These are phyloP conservation scores for Globisporangium recalcitrans DNA, from an alignment of 352 stramenopile species.

Conservation along the genomic window DNA sequence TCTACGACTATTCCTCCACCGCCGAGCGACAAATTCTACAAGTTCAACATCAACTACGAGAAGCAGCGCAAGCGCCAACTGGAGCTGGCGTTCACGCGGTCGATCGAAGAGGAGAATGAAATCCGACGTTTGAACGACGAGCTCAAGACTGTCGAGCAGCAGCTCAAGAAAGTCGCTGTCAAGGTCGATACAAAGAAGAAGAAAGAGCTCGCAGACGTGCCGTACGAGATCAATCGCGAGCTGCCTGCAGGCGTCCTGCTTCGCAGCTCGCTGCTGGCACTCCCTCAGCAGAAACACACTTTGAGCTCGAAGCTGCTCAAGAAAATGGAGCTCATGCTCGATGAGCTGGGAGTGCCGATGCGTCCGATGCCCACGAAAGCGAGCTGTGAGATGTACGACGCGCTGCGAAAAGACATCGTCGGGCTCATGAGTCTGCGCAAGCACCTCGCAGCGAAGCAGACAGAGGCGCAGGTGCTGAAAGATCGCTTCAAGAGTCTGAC, in stretches of 20 bases:
- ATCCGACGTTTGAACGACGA: conserved; percentile 54
- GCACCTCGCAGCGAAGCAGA: conserved; percentile 52
- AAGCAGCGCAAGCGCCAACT: conserved; percentile 69
- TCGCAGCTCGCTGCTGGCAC: conserved; percentile 43
- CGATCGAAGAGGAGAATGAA: conserved; percentile 60
- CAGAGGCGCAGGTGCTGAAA: conserved; percentile 37
- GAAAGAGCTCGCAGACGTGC: conserved; percentile 59
- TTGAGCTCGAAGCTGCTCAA: conserved; percentile 61
- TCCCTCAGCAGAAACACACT: conserved; percentile 43
- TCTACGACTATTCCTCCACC: background rate
- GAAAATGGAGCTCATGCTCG: conserved; percentile 61
- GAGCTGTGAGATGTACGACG: conserved; percentile 58
- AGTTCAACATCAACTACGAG: conserved; percentile 64
- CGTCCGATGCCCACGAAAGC: conserved; percentile 69
- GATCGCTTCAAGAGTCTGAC: conserved; percentile 56
- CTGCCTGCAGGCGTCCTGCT: conserved; percentile 51
- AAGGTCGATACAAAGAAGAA: conserved; percentile 67
- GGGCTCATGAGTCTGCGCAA: conserved; percentile 55
- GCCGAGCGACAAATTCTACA: conserved; percentile 29
- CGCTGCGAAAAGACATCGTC: conserved; percentile 49
- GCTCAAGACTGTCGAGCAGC: conserved; percentile 47
- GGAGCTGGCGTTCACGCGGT: conserved; percentile 56
- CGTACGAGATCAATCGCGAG: conserved; percentile 50
- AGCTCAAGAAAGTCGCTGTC: conserved; percentile 63
- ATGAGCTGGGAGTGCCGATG: conserved; percentile 56